phyloP scores from a whole-genome alignment of 2,329 filamentous ascomycete species.

The Teratosphaeriaceae sp. region DNA sequence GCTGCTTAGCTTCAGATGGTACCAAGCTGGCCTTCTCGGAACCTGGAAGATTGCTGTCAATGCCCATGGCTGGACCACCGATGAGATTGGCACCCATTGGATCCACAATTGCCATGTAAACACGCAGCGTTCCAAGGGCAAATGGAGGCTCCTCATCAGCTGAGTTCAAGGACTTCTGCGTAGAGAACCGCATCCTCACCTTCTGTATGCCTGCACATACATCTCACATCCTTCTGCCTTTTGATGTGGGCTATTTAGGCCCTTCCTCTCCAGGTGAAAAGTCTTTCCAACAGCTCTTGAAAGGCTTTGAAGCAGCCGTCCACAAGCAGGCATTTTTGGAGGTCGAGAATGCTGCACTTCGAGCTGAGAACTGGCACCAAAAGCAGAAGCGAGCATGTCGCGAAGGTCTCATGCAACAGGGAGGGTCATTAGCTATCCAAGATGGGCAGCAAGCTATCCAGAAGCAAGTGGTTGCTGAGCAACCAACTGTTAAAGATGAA shows the following conservation, averaged over 20 bases:
- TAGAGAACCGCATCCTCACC: not conserved
- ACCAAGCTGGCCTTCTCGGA: not conserved
- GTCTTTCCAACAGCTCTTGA: not conserved
- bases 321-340: not conserved
- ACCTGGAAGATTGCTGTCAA: not conserved
- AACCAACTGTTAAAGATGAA: not conserved
- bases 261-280: not conserved
- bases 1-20: not conserved
- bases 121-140: not conserved
- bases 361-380: not conserved
- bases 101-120: not conserved
- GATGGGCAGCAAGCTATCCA: not conserved
- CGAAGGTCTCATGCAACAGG: not conserved
- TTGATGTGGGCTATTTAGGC: not conserved
- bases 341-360: not conserved
- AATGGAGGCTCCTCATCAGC: not conserved
- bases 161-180: not conserved
- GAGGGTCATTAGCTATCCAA: not conserved
- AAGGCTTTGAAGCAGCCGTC: not conserved
- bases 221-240: not conserved
- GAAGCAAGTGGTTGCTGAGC: not conserved
- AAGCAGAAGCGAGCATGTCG: not conserved
- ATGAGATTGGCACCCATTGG: not conserved
- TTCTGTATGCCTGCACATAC: not conserved
- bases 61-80: not conserved